Base-by-base conservation (phyloP, 192 early-diverging fungal genomes). In the Podila clonocystis region DNA sequence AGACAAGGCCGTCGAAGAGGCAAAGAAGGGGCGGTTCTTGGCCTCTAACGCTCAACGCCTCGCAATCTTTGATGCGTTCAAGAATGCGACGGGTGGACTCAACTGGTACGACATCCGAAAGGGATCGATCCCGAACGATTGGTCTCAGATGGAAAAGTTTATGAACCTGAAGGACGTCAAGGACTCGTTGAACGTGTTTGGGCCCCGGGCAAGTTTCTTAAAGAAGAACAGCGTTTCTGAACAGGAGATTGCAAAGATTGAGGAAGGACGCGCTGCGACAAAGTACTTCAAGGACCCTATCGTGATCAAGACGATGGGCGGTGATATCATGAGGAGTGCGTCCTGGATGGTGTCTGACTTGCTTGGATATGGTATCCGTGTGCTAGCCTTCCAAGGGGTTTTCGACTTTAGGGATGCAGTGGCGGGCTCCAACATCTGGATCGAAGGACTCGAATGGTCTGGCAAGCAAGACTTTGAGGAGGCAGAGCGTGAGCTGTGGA, bases 371-470 rank as follows among this genome's bases (percentile, higher is more conserved):
- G 71, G 70, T 4, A 87, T 87, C 68, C 66, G 73, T 5, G 90
- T 94, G 26, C 62, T 93, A 30, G 84, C 93, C 9, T 93, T 80
- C 70, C 95, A 96, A 80, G 95, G 92, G 6, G 87, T 95, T 59
- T 94, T 94, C 83, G 95, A 96, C 84, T 94, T 91, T 72, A 87
- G 95, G 50, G 95, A 96, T 65, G 95, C 91, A 6, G 85, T 92
- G 17, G 72, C 89, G 19, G 89, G 88, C 1, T 90, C 86, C 22
- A 90, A 82, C 15, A 73, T 86, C 50, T 96, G 93, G 93, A 91
- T 96, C 74, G 87, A 91, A 29, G 73, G 75, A 22, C 65, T 87
- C 4, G 78, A 89, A 4, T 91, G 89, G 89, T 22, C 62, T 8
- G 85, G 75, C 22, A 68, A 68, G 52, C 58, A 67, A n/a, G 67